Conservation (phyloP, 495 filamentous ascomycete genomes). For the Podospora pseudocomata region DNA sequence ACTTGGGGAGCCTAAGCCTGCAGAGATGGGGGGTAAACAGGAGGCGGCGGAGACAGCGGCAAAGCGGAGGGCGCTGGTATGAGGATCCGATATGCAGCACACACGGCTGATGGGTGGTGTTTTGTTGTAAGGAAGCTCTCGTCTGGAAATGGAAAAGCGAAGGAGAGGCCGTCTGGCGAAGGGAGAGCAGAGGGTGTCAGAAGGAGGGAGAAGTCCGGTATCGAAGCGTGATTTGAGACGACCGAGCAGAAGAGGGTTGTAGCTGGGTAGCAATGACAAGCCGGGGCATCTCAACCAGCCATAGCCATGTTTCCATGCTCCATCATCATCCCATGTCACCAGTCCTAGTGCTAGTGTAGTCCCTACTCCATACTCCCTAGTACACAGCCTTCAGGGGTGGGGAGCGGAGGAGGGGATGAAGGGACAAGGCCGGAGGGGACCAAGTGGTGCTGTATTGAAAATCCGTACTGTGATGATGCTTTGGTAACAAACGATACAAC, state of each 20-base stretch:
- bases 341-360: neutral
- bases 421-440: neutral
- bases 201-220: conserved; percentile 16
- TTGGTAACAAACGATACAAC: conserved; percentile 8
- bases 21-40: conserved; percentile 3
- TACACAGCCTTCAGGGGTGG: conserved; percentile 7
- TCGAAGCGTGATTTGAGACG: conserved; percentile 23
- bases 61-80: conserved; percentile 12
- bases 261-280: conserved; percentile 21
- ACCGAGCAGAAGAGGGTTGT: conserved; percentile 18
- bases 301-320: conserved; percentile 18
- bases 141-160: conserved; percentile 10
- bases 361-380: neutral
- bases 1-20: neutral
- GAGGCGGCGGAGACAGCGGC: conserved; percentile 16
- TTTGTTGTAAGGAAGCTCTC: neutral
- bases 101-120: neutral
- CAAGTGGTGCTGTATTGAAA: neutral
- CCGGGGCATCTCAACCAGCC: conserved; percentile 24
- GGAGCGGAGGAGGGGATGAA: conserved; percentile 11
- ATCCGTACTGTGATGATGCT: neutral
- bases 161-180: neutral
- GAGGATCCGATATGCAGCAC: conserved; percentile 15
- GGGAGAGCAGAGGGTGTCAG: conserved; percentile 8
- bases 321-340: conserved; percentile 12